Base-by-base conservation (phyloP, 352 stramenopile species). In the Elongisporangium anandrum region DNA sequence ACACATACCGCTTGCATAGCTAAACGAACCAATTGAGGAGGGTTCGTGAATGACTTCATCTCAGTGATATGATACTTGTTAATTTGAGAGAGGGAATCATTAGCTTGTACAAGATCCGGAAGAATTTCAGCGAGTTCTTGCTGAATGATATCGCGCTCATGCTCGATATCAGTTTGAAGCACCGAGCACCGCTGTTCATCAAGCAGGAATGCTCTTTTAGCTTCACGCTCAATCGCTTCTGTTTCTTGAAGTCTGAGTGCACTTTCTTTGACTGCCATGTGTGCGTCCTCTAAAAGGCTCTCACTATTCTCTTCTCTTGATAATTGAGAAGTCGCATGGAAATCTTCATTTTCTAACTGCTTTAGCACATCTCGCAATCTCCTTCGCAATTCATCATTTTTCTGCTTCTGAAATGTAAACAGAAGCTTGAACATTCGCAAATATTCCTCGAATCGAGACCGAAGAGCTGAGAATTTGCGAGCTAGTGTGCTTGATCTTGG, bases 1-100 rank as follows among this genome's bases (percentile, higher is more conserved):
- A 91, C 78, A 48, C 81, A 91, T 29, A 91, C 81, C 1, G 81
- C 81, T 63, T 91, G 81, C 81, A 91, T 91, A 8, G 69, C 79
- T n/a, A 91, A 66, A 1, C 81, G 77, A 24, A 91, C 81, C 4
- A 89, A 66, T 49, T 91, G 79, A 0, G 81, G 81, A 0, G 81
- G 81, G 12, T 83, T 85, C 20, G 77, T 85, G 54, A 91, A 89
- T 19, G 79, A 89, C 58, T 89, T 89, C 75, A 91, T 85, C 58
- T 91, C 81, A 13, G 81, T 85, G 54, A 91, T 92, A 50, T 90
- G 79, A 51, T 87, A 70, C 57, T 90, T 92, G 66, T 88, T 87
- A 61, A 92, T 92, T 51, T 88, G 79, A 12, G 75, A 74, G 1
- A 92, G 63, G 45, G 81, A 78, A 29, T 81, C 72, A 0, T 74